Evolutionary conservation across 805 yeast species (phyloP), one percentile per base, ranked within the genome.

Genomic region (Hanseniaspora lachancei): DNA sequence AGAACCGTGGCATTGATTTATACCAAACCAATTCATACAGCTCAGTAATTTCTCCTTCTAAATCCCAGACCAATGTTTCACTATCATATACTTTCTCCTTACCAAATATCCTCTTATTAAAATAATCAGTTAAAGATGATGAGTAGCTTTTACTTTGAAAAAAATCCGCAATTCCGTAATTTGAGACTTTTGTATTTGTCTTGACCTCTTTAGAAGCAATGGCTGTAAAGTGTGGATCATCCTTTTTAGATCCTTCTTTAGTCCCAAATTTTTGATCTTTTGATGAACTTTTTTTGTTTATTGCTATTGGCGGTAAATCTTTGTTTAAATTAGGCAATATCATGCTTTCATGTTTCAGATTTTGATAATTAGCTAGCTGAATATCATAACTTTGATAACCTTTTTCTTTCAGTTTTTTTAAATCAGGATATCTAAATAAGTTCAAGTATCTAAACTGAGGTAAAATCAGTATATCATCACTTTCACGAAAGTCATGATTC

Each of bases 381-480:
- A 46, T 39, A 12, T 43, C 49, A 24, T 34, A 51, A 0, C 12
- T 7, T 15, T 53, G 47, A 46, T 46, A 41, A 6, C 13, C 36
- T 16, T 48, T 42, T 5, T 16, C 2, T 21, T 34, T 42, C 10
- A 8, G 9, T 9, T 42, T 21, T 20, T 42, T 16, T 2, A 35
- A 5, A 7, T 43, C 16, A 2, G 56, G 56, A 39, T 38, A 53
- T 20, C 20, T 46, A 23, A 43, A 43, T 8, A 53, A 39, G 15
- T 44, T 21, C 10, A 46, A 27, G 12, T 46, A 36, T 39, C 50
- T 44, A 38, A 35, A 46, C 27, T 53, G 47, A 10, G 56, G 50
- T n/a, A 53, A 24, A 7, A 53, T 39, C n/a, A 46, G 32, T 10
- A 42, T n/a, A 13, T 46, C 56, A 29, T 23, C 32, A 34, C 47